These are phyloP conservation scores for Pisolithus microcarpus DNA, from an alignment of 768 basidiomycete genomes.

Conservation along the genomic window DNA sequence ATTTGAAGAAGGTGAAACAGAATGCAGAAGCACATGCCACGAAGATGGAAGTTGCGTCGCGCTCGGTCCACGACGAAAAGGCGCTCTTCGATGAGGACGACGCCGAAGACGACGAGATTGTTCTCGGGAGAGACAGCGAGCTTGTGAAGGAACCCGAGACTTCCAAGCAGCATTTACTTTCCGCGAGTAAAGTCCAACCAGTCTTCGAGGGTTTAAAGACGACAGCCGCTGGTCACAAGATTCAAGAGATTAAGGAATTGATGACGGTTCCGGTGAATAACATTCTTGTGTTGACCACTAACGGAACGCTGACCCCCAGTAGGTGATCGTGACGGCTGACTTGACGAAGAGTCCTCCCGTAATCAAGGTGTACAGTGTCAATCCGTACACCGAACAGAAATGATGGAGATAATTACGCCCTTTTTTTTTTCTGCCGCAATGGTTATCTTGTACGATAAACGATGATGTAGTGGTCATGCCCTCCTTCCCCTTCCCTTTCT, in stretches of 20 bases:
- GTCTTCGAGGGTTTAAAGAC: slow-evolving; percentile 78
- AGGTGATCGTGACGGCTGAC: slow-evolving; percentile 95
- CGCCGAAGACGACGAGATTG: slow-evolving; percentile 71
- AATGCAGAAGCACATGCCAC: slow-evolving; percentile 85
- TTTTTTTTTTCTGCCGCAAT: slow-evolving; percentile 1
- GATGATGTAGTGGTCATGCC: slow-evolving; percentile 22
- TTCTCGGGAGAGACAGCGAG: slow-evolving; percentile 53
- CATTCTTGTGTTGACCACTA: neutral
- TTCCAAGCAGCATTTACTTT: slow-evolving; percentile 72
- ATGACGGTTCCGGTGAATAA: slow-evolving; percentile 84
- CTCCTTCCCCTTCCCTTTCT: slow-evolving; percentile 23
- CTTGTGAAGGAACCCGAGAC: slow-evolving; percentile 43
- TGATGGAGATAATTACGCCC: slow-evolving; percentile 24
- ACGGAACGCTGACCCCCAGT: slow-evolving; percentile 7
- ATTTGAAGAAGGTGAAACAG: slow-evolving; percentile 89
- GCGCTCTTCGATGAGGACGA: slow-evolving; percentile 88
- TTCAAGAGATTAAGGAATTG: slow-evolving; percentile 90
- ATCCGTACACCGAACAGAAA: slow-evolving; percentile 71
- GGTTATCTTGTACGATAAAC: slow-evolving; percentile 25
- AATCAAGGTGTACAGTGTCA: slow-evolving; percentile 95
- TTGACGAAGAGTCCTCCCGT: slow-evolving; percentile 94
- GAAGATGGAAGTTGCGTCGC: slow-evolving; percentile 87
- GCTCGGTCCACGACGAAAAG: slow-evolving; percentile 79
- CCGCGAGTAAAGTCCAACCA: slow-evolving; percentile 67
- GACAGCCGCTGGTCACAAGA: slow-evolving; percentile 75